Evolutionary conservation across 768 basidiomycete species (phyloP), one percentile per base, ranked within the genome.

Genomic region (Panus rudis): DNA sequence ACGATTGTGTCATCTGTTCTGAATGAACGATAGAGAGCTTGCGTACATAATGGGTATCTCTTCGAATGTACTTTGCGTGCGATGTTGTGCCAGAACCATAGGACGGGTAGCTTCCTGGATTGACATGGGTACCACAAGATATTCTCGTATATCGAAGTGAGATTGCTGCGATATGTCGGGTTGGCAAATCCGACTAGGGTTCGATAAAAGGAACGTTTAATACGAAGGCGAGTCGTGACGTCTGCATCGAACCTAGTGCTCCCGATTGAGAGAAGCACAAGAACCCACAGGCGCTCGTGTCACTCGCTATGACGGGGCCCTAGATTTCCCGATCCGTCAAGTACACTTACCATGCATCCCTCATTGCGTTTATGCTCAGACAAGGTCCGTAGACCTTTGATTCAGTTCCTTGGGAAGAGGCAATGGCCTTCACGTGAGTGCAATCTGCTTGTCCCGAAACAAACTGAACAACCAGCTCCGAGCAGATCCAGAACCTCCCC

Each of bases 31-130:
- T 20, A 30, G 20, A 31, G 17, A 8, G 19, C 19, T 10, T 19
- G 43, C 48, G 23, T 31, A 60, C 58, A 60, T 56, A 30, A 60
- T 39, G 8, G 62, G 62, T n/a, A 63, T 61, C 26, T 61, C 48
- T 21, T 60, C 53, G 38, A 63, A 63, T 3, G 55, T 52, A 21
- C 46, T 52, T 13, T 60, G 54, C 12, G 57, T 57, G 30, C 50
- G 51, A 12, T 35, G 22, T 1, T 41, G 22, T 1, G 45, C 45
- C n/a, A 54, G 37, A 14, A 51, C 14, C 13, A 52, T 13, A 11
- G 54, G 44, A 23, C 27, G 22, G 21, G 39, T 8, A 17, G 26
- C 39, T n/a, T n/a, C n/a, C n/a, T n/a, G n/a, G n/a, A n/a, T n/a
- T n/a, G n/a, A n/a, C n/a, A n/a, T n/a, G n/a, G n/a, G n/a, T n/a